Evolutionary conservation across 768 basidiomycete genomes (phyloP).

Genomic region (Leccinum barrowsii): DNA sequence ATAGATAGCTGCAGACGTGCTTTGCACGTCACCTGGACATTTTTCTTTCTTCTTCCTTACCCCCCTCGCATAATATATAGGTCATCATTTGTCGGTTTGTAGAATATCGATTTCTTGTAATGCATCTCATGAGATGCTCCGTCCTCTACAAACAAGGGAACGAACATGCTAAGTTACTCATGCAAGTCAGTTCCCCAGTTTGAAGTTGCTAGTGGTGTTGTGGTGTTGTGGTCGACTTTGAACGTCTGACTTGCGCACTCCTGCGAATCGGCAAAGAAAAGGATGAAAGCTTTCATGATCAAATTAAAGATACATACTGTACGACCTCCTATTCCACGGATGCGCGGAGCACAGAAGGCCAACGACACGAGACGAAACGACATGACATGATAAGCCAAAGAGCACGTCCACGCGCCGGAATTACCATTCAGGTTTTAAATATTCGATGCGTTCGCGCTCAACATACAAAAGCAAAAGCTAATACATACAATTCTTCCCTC

Average conservation of each 20-base stretch:
- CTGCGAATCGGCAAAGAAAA: no score
- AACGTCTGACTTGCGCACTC: background rate
- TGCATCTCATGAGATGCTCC: background rate
- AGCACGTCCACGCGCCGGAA: background rate
- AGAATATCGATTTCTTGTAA: background rate
- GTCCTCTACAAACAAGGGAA: background rate
- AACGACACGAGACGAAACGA: background rate
- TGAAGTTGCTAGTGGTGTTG: background rate
- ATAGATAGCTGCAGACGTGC: constrained; percentile 18
- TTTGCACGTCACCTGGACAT: background rate
- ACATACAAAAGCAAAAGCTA: background rate
- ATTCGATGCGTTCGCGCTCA: background rate
- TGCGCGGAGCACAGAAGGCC: no score
- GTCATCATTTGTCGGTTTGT: background rate
- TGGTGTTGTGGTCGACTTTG: background rate
- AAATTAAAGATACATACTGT: background rate
- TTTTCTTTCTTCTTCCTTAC: background rate
- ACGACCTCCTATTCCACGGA: background rate
- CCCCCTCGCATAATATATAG: background rate
- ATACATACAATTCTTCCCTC: no score
- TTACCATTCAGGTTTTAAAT: background rate
- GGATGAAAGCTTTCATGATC: no score
- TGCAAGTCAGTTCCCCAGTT: background rate
- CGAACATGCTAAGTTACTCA: background rate
- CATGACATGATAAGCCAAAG: no score